Evolutionary conservation across 176 grass and related monocot genomes (phyloP), one percentile per base, ranked within the genome.

Genomic region (Musa acuminata): DNA sequence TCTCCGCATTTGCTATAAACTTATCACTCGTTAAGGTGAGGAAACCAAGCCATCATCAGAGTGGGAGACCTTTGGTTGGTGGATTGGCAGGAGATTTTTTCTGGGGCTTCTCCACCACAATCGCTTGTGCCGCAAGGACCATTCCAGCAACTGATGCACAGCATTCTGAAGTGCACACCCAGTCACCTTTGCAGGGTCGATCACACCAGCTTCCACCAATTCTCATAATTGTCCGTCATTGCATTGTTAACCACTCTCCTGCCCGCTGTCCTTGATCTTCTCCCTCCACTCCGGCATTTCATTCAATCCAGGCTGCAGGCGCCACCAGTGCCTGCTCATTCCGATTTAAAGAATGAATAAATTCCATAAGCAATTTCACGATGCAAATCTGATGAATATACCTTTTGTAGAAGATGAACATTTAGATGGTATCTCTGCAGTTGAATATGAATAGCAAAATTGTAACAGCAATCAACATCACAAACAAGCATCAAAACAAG

Each of bases 321-420:
- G 70, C 70, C 11, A 72, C 70, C 23, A 53, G 49, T 52, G 70
- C 50, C 70, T 72, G 49, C n/a, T 72, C 20, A 7, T 65, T 65
- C 2, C 2, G 1, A 65, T 0, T 22, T 12, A 2, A 19, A 57
- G 23, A 43, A 43, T 3, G 22, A 26, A 65, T 27, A 65, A 11
- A 26, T 65, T 13, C 25, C 3, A 13, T 65, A 7, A 29, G 63
- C 63, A 65, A 7, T 12, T 43, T 43, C 35, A 6, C 35, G 35
- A 43, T 43, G 35, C 35, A 43, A 43, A 43, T 43, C 3, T 43
- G 35, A 43, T 6, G 35, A 43, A 4, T 43, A 43, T 43, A 43
- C 4, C 35, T 43, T 43, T 43, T 43, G 4, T 43, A 43, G 4
- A 43, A 43, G 35, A 43, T 43, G 35, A 43, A 43, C 35, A 6